Evolutionary conservation across 2,329 filamentous ascomycete genomes (phyloP), one percentile per base, ranked within the genome.

Genomic region (Pseudogymnoascus destructans): DNA sequence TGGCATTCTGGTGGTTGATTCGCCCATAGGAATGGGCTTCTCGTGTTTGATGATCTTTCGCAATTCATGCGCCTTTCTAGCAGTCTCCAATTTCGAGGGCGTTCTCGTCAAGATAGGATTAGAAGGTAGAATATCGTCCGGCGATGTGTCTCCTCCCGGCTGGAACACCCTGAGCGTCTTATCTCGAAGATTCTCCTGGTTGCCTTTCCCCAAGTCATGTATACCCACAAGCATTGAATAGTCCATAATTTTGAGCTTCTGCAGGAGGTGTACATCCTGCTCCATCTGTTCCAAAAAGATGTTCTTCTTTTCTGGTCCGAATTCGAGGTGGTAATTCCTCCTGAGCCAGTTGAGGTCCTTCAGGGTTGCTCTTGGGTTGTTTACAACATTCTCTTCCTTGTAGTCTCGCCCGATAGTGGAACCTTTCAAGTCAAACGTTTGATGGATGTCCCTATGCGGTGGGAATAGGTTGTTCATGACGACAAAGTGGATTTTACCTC

Each of bases 401-500:
- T 93, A 92, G 70, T 97, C 89, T 68, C 93, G 82, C 11, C 93
- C 93, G 64, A 97, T 83, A 0, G 92, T 97, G 5, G 93, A 97
- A 7, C 93, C 93, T 73, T 98, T 98, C 65, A 98, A 73, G 71
- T 98, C 93, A 68, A 95, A 98, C 2, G 91, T 98, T 68, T 89
- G 84, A 73, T 98, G 93, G 61, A 98, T 97, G 71, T 98, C 93
- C 65, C 92, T 83, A 73, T 98, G 93, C 5, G 93, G 92, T 10
- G 93, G 93, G 68, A 98, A 98, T 13, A 98, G 80, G 71, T 98
- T 98, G 77, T 98, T 98, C 93, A 98, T 98, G 69, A 98, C 91
- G 61, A 98, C 93, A 66, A 98, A 98, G 72, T 98, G 93, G 58
- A 97, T 96, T 75, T 98, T 98, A 69, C 92, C 86, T 62, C 93